These are phyloP conservation scores for Mesembryanthemum crystallinum DNA, from an alignment of 148 eudicot species.

Conservation along the genomic window DNA sequence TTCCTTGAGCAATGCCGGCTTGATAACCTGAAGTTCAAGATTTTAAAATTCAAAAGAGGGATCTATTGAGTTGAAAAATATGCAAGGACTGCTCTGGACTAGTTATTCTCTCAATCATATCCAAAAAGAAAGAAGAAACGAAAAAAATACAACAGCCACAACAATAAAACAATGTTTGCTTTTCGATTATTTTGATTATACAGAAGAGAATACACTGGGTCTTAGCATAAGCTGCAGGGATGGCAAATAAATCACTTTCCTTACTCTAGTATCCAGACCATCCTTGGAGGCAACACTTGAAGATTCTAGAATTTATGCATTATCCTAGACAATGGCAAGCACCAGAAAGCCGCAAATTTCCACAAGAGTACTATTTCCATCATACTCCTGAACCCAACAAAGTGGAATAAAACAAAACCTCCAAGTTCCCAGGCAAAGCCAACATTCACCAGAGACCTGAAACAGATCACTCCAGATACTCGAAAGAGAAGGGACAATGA, in stretches of 20 bases:
- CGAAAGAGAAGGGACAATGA: not conserved
- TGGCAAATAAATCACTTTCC: not conserved
- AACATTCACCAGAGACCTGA: not conserved
- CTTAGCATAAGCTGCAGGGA: not conserved
- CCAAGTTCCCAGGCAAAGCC: not conserved
- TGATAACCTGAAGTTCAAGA: conserved; percentile 59
- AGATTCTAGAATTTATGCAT: not conserved
- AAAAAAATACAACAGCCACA: not conserved
- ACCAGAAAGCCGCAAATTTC: not conserved
- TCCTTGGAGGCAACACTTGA: not conserved
- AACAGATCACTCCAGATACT: not conserved
- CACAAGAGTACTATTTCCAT: not conserved
- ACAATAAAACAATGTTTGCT: too few relatives aligned
- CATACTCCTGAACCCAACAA: not conserved
- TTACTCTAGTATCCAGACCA: not conserved
- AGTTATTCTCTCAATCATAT: not conserved
- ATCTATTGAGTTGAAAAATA: not conserved
- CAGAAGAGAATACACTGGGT: not conserved
- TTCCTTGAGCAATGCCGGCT: conserved; percentile 76
- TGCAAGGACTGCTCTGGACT: not conserved
- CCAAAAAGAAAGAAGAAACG: not conserved
- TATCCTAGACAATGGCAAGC: not conserved
- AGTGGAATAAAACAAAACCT: not conserved
- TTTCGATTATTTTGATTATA: not conserved
- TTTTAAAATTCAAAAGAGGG: not conserved